Evolutionary conservation across 768 basidiomycete species (phyloP).

Genomic region (Phylloporus rhodoxanthus): DNA sequence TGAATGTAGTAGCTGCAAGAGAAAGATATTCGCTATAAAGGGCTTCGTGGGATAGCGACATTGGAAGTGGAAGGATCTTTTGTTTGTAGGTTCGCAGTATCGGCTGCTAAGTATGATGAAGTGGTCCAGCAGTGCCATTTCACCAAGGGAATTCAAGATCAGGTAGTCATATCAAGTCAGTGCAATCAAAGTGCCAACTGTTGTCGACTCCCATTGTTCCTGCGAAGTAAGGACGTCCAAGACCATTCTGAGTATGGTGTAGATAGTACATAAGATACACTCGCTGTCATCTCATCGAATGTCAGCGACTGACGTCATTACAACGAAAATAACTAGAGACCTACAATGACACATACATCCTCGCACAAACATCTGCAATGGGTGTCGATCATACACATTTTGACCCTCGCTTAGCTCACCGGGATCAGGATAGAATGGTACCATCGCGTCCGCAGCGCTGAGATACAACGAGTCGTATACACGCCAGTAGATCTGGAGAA

Average conservation of each 20-base stretch:
- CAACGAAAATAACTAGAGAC: not conserved
- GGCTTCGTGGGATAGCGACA: not conserved
- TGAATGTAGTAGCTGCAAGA: not conserved
- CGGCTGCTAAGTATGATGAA: not conserved
- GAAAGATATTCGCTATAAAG: not conserved
- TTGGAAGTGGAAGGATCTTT: not conserved
- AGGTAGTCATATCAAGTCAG: no score
- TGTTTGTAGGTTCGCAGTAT: not conserved
- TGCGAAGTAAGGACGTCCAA: no score
- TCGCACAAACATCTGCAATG: constrained; percentile 79
- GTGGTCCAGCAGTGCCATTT: no score
- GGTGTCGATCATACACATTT: constrained; percentile 82
- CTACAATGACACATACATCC: constrained; percentile 1
- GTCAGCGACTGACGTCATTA: no score
- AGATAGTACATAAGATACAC: no score
- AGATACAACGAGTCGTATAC: constrained; percentile 93
- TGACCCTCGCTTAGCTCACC: constrained; percentile 87
- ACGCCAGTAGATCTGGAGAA: constrained; percentile 73
- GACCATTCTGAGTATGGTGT: no score
- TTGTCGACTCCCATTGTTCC: no score
- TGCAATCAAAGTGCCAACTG: no score
- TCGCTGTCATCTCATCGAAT: no score
- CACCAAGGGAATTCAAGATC: no score
- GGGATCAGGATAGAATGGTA: constrained; percentile 92
- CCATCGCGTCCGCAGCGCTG: constrained; percentile 84